Evolutionary conservation across 148 eudicot genomes (phyloP).

Genomic region (Polygonum maritimum): DNA sequence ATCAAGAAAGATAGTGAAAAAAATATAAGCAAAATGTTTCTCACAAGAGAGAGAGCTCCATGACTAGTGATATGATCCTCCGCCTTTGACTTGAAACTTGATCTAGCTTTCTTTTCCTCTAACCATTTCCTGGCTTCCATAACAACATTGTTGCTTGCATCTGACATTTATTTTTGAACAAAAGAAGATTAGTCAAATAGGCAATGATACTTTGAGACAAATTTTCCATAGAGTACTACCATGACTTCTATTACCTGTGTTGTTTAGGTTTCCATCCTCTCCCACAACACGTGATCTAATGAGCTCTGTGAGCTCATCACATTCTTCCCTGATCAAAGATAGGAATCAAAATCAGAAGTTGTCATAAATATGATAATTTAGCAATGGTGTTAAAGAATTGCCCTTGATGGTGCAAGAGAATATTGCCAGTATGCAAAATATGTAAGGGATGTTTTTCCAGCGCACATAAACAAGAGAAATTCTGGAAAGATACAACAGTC

Average conservation of each 20-base stretch:
- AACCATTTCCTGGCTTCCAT: conserved; percentile 81
- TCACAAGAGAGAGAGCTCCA: conserved; percentile 22
- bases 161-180: conserved; percentile 21
- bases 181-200: background rate
- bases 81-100: conserved; percentile 33
- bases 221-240: conserved; percentile 10
- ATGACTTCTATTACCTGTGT: conserved; percentile 16
- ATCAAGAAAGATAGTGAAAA: background rate
- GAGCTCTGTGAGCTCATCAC: conserved; percentile 47
- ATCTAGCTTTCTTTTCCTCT: conserved; percentile 53
- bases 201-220: background rate
- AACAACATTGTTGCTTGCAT: conserved; percentile 42
- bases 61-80: conserved; percentile 23
- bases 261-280: conserved; percentile 17
- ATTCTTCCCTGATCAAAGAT: conserved; percentile 60
- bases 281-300: conserved; percentile 55
- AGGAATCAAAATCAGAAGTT: conserved; percentile 1
- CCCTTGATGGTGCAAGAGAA: background rate
- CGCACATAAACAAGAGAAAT: background rate
- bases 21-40: background rate
- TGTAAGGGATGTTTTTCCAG: background rate
- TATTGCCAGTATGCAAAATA: background rate
- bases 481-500: background rate
- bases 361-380: background rate
- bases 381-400: background rate